phyloP scores from a whole-genome alignment of 306 rosid species.

The Glycine latifolia region DNA sequence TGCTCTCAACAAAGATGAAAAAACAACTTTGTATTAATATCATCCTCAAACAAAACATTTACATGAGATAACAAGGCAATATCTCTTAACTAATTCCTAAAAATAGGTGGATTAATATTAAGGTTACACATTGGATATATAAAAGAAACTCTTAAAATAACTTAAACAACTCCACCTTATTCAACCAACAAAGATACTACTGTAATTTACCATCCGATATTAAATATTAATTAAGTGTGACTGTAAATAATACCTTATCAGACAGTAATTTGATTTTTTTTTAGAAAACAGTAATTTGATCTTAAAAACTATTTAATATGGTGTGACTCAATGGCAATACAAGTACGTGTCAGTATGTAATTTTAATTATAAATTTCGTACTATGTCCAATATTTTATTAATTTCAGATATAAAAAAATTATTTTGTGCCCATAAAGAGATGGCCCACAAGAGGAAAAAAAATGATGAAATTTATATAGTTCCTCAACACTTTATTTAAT shows the following conservation, averaged over 20 bases:
- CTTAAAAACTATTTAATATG: not conserved
- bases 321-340: not conserved
- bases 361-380: not conserved
- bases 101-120: no score
- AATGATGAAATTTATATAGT: not conserved
- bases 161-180: no score
- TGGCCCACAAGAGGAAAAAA: slow-evolving; percentile 15
- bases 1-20: no score
- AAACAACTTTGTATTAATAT: no score
- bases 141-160: no score
- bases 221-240: not conserved
- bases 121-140: no score
- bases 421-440: not conserved
- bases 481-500: not conserved
- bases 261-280: no score
- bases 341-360: not conserved
- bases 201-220: not conserved
- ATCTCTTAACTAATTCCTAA: no score
- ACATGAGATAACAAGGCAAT: no score
- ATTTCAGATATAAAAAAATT: not conserved
- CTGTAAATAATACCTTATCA: no score
- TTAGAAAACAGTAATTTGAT: no score
- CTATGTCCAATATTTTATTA: not conserved
- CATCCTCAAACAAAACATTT: no score
- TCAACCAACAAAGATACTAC: not conserved